Base-by-base conservation (phyloP, 2,329 filamentous ascomycete species). In the Pyricularia sp. region DNA sequence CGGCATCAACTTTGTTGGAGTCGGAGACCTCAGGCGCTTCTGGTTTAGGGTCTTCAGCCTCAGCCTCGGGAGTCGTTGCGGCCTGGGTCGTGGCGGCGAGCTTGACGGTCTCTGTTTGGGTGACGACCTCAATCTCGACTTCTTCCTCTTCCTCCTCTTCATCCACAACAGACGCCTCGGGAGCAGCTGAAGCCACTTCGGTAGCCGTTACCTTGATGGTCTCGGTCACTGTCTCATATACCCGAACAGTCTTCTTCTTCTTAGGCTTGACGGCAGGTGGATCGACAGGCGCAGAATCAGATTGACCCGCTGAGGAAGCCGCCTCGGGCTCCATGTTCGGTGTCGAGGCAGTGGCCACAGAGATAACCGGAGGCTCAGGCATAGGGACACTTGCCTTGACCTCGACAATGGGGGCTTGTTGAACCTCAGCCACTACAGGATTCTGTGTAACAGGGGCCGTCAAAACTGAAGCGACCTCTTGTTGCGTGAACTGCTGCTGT, bases 51-150 rank as follows among this genome's bases (percentile, higher is more conserved):
- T 50, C 28, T 5, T n/a, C 20, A 17, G 26, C 30, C 30, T 42
- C 36, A 28, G 30, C 25, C 42, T 66, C 1, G 3, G 12, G 20
- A 2, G n/a, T 17, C 7, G 23, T 28, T 55, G 25, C 65, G 3
- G 30, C 55, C 55, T 67, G 28, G 36, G 28, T 64, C 28, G 26
- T 63, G 1, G 10, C 23, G 23, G 17, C 10, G 6, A 31, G 31
- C 14, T 68, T 33, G 20, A 65, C 73, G 4, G 73, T 74, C 70
- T 74, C 71, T 0, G 72, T 72, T 36, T 71, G 65, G 1, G 73
- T 71, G 36, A 72, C 69, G 23, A 59, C 12, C 64, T 70, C 69
- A 12, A 73, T 75, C 71, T 76, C 73, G 20, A 74, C 74, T 64
- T 75, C 68, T 11, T 74, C 75, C 70, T 76, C 75, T 26, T 33